Evolutionary conservation across 2,329 filamentous ascomycete genomes (phyloP).

Genomic region (Gliomastix tumulicola): DNA sequence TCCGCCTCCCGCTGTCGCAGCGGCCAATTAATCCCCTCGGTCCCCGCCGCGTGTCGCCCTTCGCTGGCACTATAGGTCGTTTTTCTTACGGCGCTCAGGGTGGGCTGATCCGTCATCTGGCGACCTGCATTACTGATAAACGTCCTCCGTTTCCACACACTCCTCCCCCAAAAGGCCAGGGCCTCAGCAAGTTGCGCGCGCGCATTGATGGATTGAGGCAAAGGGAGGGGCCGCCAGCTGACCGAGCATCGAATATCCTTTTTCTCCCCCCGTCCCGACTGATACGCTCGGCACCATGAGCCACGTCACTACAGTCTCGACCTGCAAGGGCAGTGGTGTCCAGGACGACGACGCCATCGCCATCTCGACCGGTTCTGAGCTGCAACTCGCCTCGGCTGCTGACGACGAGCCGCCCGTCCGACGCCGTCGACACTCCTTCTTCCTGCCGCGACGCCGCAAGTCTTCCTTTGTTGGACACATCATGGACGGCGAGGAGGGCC

Average conservation of each 20-base stretch:
- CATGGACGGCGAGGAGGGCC: constrained; percentile 55
- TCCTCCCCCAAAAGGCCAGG: constrained; percentile 7
- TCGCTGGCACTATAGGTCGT: no score
- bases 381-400: constrained; percentile 16
- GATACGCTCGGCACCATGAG: no score
- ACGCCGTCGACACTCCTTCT: constrained; percentile 50
- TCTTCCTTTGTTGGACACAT: constrained; percentile 53
- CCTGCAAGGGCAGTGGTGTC: constrained; percentile 15
- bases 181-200: no score
- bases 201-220: no score
- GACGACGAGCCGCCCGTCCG: constrained; percentile 20
- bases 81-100: no score
- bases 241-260: no score
- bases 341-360: constrained; percentile 20
- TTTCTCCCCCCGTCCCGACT: no score
- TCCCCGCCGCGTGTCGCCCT: constrained; percentile 4
- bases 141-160: background rate
- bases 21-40: constrained; percentile 1
- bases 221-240: no score
- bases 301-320: constrained; percentile 28
- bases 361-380: constrained; percentile 31
- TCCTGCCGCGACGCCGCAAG: constrained; percentile 45
- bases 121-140: no score
- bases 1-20: no score
- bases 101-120: no score